These are phyloP conservation scores for Pseudocercospora crystallina DNA, from an alignment of 2,329 filamentous ascomycete species.

Conservation along the genomic window DNA sequence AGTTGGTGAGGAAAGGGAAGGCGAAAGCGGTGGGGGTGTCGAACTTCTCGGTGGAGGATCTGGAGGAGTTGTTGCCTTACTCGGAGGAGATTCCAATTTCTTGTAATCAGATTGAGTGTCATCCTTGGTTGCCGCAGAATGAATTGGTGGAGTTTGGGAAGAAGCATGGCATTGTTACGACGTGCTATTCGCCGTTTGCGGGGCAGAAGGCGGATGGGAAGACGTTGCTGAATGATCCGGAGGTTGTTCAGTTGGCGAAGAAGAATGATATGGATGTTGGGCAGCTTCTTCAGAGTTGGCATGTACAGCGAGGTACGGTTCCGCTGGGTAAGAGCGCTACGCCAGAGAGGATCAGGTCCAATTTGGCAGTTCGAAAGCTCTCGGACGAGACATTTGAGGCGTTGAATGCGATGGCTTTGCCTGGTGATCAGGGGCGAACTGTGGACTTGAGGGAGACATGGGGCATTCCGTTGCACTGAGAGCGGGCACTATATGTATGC, in stretches of 20 bases:
- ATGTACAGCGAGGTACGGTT: slow-evolving; percentile 54
- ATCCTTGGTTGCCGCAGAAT: slow-evolving; percentile 30
- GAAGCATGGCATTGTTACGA: slow-evolving; percentile 24
- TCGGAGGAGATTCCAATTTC: slow-evolving; percentile 23
- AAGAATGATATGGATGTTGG: slow-evolving; percentile 59
- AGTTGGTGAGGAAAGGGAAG: slow-evolving; percentile 28
- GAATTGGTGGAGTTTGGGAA: slow-evolving; percentile 22
- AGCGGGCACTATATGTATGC: no score
- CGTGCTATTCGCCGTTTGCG: slow-evolving; percentile 29
- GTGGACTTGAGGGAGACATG: no score
- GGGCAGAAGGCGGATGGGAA: slow-evolving; percentile 27
- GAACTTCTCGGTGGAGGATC: slow-evolving; percentile 30
- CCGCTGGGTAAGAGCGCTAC: slow-evolving; percentile 59
- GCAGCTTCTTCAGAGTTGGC: slow-evolving; percentile 56
- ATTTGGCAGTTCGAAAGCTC: slow-evolving; percentile 31
- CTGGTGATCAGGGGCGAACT: no score
- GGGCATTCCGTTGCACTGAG: no score
- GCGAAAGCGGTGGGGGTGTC: slow-evolving; percentile 29
- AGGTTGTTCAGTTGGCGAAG: slow-evolving; percentile 65
- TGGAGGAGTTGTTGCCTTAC: slow-evolving; percentile 26
- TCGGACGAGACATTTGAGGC: slow-evolving; percentile 37
- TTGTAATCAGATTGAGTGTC: slow-evolving; percentile 32
- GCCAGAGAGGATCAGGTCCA: slow-evolving; percentile 45
- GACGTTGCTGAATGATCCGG: slow-evolving; percentile 54
- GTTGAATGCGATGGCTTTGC: no score